phyloP scores from a whole-genome alignment of 2,329 filamentous ascomycete species.

The Periconia digitata region DNA sequence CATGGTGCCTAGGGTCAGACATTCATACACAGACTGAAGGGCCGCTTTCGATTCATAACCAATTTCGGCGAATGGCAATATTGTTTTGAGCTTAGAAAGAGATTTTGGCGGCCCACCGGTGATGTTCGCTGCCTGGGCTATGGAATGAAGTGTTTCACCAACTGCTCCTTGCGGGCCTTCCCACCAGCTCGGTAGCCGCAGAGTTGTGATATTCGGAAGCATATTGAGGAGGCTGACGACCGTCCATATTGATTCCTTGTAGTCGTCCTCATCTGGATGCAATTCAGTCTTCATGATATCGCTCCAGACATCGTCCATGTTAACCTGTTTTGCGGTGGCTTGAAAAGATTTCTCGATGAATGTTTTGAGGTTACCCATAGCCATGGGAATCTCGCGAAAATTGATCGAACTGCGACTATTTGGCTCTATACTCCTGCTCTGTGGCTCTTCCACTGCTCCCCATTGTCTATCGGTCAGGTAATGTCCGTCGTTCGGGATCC shows the following conservation, averaged over 20 bases:
- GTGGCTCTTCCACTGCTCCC: background rate
- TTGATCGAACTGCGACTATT: conserved; percentile 2
- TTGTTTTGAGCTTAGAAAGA: conserved; percentile 25
- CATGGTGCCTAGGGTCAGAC: conserved; percentile 28
- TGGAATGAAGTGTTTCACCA: conserved; percentile 8
- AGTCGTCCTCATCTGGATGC: conserved; percentile 7
- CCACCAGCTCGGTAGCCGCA: conserved; percentile 33
- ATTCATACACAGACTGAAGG: conserved; percentile 31
- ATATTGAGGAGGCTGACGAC: conserved; percentile 27
- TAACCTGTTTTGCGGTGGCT: conserved; percentile 9
- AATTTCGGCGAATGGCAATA: conserved; percentile 33
- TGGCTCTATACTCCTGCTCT: background rate
- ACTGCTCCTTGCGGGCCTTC: conserved; percentile 11
- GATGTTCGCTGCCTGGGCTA: conserved; percentile 6
- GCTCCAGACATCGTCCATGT: conserved; percentile 30
- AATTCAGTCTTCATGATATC: conserved; percentile 23
- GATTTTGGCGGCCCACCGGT: conserved; percentile 10
- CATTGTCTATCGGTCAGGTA: background rate
- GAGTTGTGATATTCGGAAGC: conserved; percentile 31
- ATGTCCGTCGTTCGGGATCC: conserved; percentile 1
- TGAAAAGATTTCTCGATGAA: conserved; percentile 14
- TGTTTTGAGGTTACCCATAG: conserved; percentile 22
- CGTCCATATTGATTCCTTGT: conserved; percentile 21
- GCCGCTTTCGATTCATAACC: conserved; percentile 32
- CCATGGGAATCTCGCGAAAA: conserved; percentile 22